These are phyloP conservation scores for Plantago rigida DNA, from an alignment of 305 asterid genomes.

Conservation along the genomic window DNA sequence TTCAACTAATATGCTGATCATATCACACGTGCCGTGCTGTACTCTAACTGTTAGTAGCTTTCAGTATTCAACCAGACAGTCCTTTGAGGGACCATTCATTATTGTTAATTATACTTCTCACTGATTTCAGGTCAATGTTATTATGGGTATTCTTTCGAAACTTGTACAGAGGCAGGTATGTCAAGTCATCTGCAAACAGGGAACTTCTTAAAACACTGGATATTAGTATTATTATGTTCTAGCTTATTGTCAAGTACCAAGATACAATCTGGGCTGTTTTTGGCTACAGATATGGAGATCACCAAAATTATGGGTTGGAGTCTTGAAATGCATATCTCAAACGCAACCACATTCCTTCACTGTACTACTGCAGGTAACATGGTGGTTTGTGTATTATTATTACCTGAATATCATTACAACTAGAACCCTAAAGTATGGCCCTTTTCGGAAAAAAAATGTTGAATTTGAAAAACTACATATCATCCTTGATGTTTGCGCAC, in stretches of 20 bases:
- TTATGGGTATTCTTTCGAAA: constrained; percentile 86
- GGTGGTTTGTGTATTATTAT: constrained; percentile 10
- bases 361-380: constrained; percentile 71
- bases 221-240: constrained; percentile 12
- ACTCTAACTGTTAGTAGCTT: not conserved
- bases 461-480: not conserved
- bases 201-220: constrained; percentile 1
- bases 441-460: too few species aligned
- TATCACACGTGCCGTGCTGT: constrained; percentile 1
- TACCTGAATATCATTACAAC: not conserved
- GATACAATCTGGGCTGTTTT: constrained; percentile 13
- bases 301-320: constrained; percentile 91
- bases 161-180: constrained; percentile 83
- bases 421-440: too few species aligned
- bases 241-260: not conserved
- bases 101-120: constrained; percentile 16
- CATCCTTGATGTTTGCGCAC: not conserved
- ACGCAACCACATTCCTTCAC: constrained; percentile 90
- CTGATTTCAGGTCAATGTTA: constrained; percentile 66
- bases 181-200: constrained; percentile 12
- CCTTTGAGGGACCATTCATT: not conserved
- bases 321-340: constrained; percentile 87
- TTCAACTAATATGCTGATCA: not conserved
- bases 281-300: constrained; percentile 73
- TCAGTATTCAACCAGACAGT: too few species aligned